These are phyloP conservation scores for Coelastrella sp. DNA, from an alignment of 139 green algal genomes.

Conservation along the genomic window DNA sequence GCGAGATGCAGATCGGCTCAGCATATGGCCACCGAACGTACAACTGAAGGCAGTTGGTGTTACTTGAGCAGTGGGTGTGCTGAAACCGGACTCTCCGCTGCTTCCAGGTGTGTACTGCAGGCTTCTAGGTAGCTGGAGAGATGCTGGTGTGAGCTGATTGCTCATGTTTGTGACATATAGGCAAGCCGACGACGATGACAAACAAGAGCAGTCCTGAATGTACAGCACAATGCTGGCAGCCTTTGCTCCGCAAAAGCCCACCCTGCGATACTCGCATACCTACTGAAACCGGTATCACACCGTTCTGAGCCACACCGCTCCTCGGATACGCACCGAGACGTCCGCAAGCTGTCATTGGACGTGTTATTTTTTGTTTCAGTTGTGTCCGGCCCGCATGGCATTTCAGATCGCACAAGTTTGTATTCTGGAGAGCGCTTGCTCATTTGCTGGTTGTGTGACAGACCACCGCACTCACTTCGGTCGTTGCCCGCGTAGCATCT, in stretches of 20 bases:
- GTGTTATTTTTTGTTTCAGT: too few species aligned
- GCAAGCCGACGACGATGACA: neutral
- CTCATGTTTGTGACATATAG: neutral
- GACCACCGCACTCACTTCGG: too few species aligned
- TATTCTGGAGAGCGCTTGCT: too few species aligned
- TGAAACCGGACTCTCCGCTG: slow-evolving; percentile 27
- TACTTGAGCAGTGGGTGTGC: slow-evolving; percentile 16
- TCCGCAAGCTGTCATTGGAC: too few species aligned
- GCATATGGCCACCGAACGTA: neutral
- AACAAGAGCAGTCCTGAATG: neutral
- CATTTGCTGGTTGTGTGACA: too few species aligned
- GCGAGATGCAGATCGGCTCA: neutral
- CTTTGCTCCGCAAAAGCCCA: too few species aligned
- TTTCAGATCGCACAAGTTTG: neutral
- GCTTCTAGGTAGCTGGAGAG: neutral
- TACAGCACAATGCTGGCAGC: neutral
- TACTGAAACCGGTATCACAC: too few species aligned
- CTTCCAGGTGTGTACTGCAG: slow-evolving; percentile 32
- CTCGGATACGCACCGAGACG: too few species aligned
- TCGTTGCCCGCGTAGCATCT: slow-evolving; percentile 6
- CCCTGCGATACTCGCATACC: too few species aligned
- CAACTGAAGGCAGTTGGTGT: neutral
- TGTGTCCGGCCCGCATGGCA: neutral
- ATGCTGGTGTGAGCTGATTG: neutral
- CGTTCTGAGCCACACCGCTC: too few species aligned